These are phyloP conservation scores for Pichia sp. DNA, from an alignment of 1,139 yeast species.

Conservation along the genomic window DNA sequence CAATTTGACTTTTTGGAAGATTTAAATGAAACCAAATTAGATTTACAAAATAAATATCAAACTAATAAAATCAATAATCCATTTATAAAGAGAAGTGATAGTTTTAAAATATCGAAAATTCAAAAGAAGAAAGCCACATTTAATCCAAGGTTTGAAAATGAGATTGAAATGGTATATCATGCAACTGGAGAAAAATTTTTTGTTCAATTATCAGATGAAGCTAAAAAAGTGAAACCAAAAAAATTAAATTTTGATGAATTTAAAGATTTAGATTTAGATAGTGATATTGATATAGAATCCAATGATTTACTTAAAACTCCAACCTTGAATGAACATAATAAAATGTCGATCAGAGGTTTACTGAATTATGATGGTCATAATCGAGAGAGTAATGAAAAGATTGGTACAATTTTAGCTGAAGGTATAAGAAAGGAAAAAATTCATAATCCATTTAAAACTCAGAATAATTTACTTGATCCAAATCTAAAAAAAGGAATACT, in stretches of 20 bases:
- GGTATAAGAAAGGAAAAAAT: constrained; percentile 18
- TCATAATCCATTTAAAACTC: constrained; percentile 20
- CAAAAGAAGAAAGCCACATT: constrained; percentile 1
- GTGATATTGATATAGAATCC: not conserved
- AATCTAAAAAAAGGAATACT: not conserved
- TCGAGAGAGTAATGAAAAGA: not conserved
- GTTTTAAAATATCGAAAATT: not conserved
- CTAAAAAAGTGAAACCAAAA: constrained; percentile 24
- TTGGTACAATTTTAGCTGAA: constrained; percentile 13
- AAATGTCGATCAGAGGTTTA: constrained; percentile 10
- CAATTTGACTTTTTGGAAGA: constrained; percentile 11
- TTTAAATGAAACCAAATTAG: constrained; percentile 11
- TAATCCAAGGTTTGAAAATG: constrained; percentile 20
- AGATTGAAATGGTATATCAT: constrained; percentile 26
- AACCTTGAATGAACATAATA: not conserved
- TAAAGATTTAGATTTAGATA: not conserved
- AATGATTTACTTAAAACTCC: constrained; percentile 4
- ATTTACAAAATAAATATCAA: constrained; percentile 5
- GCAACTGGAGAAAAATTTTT: constrained; percentile 25
- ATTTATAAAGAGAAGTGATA: constrained; percentile 11
- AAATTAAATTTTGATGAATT: constrained; percentile 8
- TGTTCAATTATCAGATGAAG: constrained; percentile 18
- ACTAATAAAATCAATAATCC: constrained; percentile 17
- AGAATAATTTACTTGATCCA: no score
- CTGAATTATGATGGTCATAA: not conserved